Conservation (phyloP, 1,284 basidiomycete genomes). For the Hemileia vastatrix region DNA sequence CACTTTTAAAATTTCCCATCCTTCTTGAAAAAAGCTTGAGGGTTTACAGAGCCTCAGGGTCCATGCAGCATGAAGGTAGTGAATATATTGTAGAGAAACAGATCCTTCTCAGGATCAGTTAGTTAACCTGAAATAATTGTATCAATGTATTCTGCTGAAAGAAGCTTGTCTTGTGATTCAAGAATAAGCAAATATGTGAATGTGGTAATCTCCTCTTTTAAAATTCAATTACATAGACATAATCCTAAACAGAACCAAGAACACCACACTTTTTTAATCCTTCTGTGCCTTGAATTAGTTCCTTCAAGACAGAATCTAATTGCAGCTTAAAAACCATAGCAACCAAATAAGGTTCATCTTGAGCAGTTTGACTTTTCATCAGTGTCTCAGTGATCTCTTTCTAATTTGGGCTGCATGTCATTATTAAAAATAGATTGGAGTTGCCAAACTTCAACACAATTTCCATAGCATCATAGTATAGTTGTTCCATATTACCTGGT, state of each 20-base stretch:
- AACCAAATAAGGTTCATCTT: too few species aligned
- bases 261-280: too few species aligned
- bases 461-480: conserved; percentile 45
- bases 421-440: conserved; percentile 46
- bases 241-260: background rate
- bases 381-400: too few species aligned
- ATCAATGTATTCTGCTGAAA: background rate
- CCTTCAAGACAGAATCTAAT: too few species aligned
- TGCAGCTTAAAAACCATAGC: too few species aligned
- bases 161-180: background rate
- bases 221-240: conserved; percentile 12
- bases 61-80: background rate
- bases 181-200: background rate
- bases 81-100: background rate
- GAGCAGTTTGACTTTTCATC: too few species aligned
- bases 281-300: too few species aligned
- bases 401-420: conserved; percentile 47
- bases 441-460: conserved; percentile 39
- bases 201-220: conserved; percentile 9
- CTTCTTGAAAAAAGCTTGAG: background rate
- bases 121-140: background rate
- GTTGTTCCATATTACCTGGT: conserved; percentile 41
- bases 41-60: background rate
- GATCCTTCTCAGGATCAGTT: background rate
- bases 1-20: too few species aligned